Conservation (phyloP, 805 yeast species). For the Myxozyma nipponensis region DNA sequence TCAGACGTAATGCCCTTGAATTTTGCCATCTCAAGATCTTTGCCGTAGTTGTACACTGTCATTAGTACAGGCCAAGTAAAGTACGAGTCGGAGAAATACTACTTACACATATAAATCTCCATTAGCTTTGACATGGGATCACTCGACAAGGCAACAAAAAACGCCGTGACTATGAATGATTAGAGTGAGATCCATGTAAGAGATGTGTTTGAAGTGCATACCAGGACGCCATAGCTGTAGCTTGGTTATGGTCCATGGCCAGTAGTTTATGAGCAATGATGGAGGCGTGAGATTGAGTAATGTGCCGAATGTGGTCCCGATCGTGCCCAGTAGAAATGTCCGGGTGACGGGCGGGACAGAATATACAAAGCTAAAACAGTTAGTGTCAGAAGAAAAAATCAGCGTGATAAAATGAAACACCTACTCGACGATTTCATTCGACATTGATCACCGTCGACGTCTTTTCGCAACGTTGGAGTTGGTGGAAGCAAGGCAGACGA, state of each 20-base stretch:
- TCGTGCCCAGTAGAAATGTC: slow-evolving; percentile 24
- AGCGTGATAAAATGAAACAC: not conserved
- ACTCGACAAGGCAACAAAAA: slow-evolving; percentile 21
- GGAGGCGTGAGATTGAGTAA: slow-evolving; percentile 21
- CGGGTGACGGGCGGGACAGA: slow-evolving; percentile 29
- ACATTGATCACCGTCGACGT: slow-evolving; percentile 5
- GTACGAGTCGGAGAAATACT: not conserved
- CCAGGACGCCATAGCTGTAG: slow-evolving; percentile 24
- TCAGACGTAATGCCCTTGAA: slow-evolving; percentile 28
- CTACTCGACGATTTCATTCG: slow-evolving; percentile 25
- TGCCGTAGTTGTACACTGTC: slow-evolving; percentile 29
- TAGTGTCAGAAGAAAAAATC: not conserved
- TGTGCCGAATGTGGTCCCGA: slow-evolving; percentile 26
- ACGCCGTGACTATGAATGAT: slow-evolving; percentile 21
- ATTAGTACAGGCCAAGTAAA: not conserved
- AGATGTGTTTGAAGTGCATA: not conserved
- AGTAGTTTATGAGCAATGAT: slow-evolving; percentile 17
- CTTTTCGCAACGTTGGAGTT: not conserved
- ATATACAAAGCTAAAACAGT: slow-evolving; percentile 15
- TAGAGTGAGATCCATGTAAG: not conserved
- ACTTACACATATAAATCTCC: slow-evolving; percentile 30
- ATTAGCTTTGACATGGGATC: slow-evolving; percentile 29
- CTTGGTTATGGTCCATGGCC: slow-evolving; percentile 23
- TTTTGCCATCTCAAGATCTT: slow-evolving; percentile 29
- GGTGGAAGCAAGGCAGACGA: not conserved